These are phyloP conservation scores for Candida multigemmis DNA, from an alignment of 805 yeast genomes.

Conservation along the genomic window DNA sequence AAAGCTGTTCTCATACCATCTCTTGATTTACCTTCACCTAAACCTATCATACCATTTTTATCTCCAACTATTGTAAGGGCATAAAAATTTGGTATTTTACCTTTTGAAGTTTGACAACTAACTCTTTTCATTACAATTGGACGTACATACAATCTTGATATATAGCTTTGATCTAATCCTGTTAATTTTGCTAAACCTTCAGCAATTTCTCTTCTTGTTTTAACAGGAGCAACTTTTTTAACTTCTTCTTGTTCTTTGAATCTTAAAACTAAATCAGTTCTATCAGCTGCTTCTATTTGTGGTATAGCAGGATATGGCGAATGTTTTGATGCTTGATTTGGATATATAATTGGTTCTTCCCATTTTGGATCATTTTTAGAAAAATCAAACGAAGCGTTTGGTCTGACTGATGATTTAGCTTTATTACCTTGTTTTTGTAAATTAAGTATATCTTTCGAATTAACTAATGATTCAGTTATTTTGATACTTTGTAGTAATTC, in stretches of 20 bases:
- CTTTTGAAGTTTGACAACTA: constrained; percentile 85
- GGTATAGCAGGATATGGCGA: constrained; percentile 54
- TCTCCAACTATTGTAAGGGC: constrained; percentile 89
- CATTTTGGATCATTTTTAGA: constrained; percentile 65
- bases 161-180: constrained; percentile 55
- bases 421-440: constrained; percentile 21
- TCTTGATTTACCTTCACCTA: constrained; percentile 91
- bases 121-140: constrained; percentile 72
- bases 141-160: constrained; percentile 51
- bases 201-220: constrained; percentile 27
- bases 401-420: constrained; percentile 47
- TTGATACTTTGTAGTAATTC: constrained; percentile 74
- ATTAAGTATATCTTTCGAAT: constrained; percentile 50
- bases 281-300: constrained; percentile 44
- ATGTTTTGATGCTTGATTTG: constrained; percentile 38
- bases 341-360: constrained; percentile 51
- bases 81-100: constrained; percentile 76
- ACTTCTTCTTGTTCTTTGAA: constrained; percentile 14
- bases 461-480: constrained; percentile 67
- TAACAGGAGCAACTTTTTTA: constrained; percentile 7
- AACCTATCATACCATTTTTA: constrained; percentile 84
- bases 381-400: constrained; percentile 56
- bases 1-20: constrained; percentile 68
- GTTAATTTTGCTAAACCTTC: constrained; percentile 52
- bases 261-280: constrained; percentile 28